phyloP scores from a whole-genome alignment of 2,329 filamentous ascomycete genomes.

The Nothophaeocryptopus gaeumannii region DNA sequence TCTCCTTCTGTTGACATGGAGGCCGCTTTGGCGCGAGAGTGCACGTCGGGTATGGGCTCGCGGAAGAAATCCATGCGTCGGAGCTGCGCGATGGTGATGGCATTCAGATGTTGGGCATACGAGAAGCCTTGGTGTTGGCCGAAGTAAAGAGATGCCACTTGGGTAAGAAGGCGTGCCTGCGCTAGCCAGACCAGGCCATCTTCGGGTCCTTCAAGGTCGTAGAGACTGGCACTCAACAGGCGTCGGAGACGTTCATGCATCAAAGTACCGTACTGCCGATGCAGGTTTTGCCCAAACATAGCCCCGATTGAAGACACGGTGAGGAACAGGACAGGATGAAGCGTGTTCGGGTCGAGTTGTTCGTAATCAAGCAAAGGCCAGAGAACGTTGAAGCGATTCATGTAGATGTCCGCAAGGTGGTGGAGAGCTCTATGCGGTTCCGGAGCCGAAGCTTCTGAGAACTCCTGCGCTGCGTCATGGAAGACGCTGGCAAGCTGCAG shows the following conservation, averaged over 20 bases:
- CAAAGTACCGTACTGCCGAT: slow-evolving; percentile 14
- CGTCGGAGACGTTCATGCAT: slow-evolving; percentile 18
- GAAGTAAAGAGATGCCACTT: slow-evolving; percentile 20
- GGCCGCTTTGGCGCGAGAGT: background rate
- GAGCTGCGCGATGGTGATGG: slow-evolving; percentile 17
- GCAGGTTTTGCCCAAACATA: slow-evolving; percentile 14
- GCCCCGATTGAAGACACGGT: slow-evolving; percentile 17
- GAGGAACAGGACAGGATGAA: slow-evolving; percentile 18
- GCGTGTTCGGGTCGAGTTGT: slow-evolving; percentile 11
- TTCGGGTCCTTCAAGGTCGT: slow-evolving; percentile 17
- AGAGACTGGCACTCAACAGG: slow-evolving; percentile 16
- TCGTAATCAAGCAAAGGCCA: slow-evolving; percentile 17
- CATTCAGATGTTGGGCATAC: slow-evolving; percentile 20
- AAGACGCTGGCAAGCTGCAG: slow-evolving; percentile 18
- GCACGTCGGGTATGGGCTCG: slow-evolving; percentile 13
- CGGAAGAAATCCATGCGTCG: slow-evolving; percentile 20
- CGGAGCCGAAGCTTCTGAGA: background rate
- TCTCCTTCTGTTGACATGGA: slow-evolving; percentile 6
- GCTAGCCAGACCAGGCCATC: slow-evolving; percentile 16
- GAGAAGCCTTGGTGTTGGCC: slow-evolving; percentile 21
- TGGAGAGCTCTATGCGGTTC: slow-evolving; percentile 10
- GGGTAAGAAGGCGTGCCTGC: slow-evolving; percentile 17
- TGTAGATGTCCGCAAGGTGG: slow-evolving; percentile 13
- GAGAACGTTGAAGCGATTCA: slow-evolving; percentile 14
- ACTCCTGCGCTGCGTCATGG: background rate